Conservation (phyloP, 208 protist species). For the Phytomonas sp. region DNA sequence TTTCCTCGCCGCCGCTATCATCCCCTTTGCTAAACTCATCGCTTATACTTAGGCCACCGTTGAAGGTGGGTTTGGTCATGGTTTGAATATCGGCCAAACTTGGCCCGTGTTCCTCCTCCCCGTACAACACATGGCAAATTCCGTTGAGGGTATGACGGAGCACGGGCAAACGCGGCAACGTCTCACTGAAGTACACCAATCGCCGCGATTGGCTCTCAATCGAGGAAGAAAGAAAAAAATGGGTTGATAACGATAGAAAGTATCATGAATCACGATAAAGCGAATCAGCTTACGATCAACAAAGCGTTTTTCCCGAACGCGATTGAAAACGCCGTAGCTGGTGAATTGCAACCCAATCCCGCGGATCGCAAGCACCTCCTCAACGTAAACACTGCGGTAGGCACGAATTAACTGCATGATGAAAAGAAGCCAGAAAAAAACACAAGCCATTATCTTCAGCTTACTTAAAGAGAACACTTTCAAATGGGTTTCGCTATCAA, state of each 20-base stretch:
- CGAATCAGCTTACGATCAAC: conserved; percentile 62
- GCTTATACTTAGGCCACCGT: background rate
- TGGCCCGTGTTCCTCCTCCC: conserved; percentile 46
- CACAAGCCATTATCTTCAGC: conserved; percentile 11
- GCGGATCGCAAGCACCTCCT: conserved; percentile 69
- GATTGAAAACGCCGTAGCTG: conserved; percentile 58
- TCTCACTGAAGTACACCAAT: conserved; percentile 66
- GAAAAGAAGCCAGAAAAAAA: conserved; percentile 26
- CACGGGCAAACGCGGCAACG: conserved; percentile 63
- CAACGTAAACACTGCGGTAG: conserved; percentile 34
- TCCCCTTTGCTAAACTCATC: background rate
- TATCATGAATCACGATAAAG: conserved; percentile 72
- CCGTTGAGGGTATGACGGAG: conserved; percentile 60
- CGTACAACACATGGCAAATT: conserved; percentile 63
- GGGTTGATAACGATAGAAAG: conserved; percentile 68
- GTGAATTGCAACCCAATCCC: conserved; percentile 74
- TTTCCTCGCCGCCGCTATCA: background rate
- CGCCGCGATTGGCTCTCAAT: conserved; percentile 52
- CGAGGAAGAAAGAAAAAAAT: conserved; percentile 78
- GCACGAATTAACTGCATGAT: conserved; percentile 26
- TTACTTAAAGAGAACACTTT: background rate
- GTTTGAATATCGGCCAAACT: conserved; percentile 48
- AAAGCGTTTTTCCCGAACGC: conserved; percentile 33
- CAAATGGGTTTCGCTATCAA: background rate
- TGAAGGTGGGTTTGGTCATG: background rate